These are phyloP conservation scores for Talaromyces sp. DNA, from an alignment of 2,329 filamentous ascomycete species.

Conservation along the genomic window DNA sequence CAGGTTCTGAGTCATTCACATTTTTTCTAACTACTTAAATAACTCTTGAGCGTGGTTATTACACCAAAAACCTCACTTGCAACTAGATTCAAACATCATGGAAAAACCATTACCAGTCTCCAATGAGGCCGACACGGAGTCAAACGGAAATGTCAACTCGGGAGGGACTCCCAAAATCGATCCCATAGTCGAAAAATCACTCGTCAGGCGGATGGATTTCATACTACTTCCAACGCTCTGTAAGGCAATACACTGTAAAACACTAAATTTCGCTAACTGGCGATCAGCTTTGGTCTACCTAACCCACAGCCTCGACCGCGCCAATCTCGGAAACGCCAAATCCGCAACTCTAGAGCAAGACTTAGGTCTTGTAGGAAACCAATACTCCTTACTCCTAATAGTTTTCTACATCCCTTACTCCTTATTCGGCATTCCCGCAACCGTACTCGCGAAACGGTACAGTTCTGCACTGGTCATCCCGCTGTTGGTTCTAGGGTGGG, in stretches of 20 bases:
- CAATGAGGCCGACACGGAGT: neutral
- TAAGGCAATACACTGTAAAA: neutral
- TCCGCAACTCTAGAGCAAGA: constrained; percentile 18
- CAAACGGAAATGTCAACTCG: neutral
- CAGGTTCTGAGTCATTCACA: no score
- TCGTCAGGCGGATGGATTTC: constrained; percentile 5
- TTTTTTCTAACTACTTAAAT: no score
- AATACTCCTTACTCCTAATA: constrained; percentile 19
- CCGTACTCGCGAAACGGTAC: constrained; percentile 10
- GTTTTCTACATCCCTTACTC: constrained; percentile 20
- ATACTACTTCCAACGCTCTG: constrained; percentile 7
- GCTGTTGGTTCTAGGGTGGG: constrained; percentile 6
- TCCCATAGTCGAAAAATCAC: neutral
- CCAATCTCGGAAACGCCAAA: constrained; percentile 19
- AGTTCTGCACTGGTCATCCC: constrained; percentile 7
- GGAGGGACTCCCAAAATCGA: neutral
- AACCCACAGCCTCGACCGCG: constrained; percentile 16
- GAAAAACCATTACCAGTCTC: neutral
- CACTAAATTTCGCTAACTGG: neutral
- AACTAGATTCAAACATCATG: neutral
- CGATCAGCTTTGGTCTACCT: constrained; percentile 10
- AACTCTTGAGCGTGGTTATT: no score
- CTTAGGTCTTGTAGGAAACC: constrained; percentile 17
- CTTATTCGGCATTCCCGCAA: constrained; percentile 18
- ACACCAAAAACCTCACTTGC: no score